Conservation (phyloP, 768 basidiomycete genomes). For the Pleurotus ostreatus region DNA sequence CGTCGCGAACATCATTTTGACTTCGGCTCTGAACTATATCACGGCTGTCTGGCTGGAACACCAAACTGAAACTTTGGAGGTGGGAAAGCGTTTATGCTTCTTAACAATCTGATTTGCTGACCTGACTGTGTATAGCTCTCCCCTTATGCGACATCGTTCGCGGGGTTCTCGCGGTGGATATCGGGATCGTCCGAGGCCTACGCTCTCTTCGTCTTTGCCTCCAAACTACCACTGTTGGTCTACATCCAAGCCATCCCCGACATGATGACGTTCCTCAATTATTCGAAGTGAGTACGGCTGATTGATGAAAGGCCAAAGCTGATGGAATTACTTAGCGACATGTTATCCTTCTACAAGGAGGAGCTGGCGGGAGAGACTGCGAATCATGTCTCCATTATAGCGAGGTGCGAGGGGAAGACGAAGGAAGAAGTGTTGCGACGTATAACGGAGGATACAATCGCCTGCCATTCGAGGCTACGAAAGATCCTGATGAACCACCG, state of each 20-base stretch:
- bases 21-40: not conserved
- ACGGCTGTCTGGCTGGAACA: conserved; percentile 2
- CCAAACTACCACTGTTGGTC: not conserved
- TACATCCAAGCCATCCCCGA: conserved; percentile 11
- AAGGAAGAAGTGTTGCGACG: conserved; percentile 4
- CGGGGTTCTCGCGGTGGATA: conserved; percentile 6
- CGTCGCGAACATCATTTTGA: not conserved
- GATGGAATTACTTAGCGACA: conserved; percentile 1
- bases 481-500: not conserved
- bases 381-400: conserved; percentile 10
- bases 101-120: not conserved
- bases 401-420: conserved; percentile 4
- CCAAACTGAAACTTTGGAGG: not conserved
- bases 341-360: conserved; percentile 12
- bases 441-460: conserved; percentile 5
- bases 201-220: not conserved
- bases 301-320: not conserved
- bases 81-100: not conserved
- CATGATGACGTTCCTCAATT: conserved; percentile 9
- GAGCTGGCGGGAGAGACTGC: conserved; percentile 6
- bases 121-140: not conserved
- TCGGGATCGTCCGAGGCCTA: conserved; percentile 6
- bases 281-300: conserved; percentile 2
- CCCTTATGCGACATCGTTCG: not conserved
- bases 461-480: not conserved